These are phyloP conservation scores for Cladophialophora immunda DNA, from an alignment of 2,329 filamentous ascomycete species.

Conservation along the genomic window DNA sequence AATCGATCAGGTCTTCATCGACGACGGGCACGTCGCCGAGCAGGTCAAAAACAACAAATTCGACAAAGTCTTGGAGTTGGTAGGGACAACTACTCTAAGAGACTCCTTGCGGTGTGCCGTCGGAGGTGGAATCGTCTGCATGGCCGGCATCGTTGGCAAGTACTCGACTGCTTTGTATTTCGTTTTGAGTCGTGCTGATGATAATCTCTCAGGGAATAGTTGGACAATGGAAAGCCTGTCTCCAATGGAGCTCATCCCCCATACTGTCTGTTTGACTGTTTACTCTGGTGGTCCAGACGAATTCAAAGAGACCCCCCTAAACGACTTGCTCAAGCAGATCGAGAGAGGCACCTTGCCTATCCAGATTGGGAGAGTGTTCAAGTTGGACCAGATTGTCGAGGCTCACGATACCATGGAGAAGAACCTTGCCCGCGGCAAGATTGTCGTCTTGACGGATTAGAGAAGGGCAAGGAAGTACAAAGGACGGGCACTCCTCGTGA, in stretches of 20 bases:
- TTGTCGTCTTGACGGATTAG: conserved; percentile 50
- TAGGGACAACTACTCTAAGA: conserved; percentile 53
- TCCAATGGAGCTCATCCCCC: conserved; percentile 56
- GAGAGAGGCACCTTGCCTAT: conserved; percentile 52
- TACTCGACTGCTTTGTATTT: neutral
- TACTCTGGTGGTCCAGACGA: conserved; percentile 52
- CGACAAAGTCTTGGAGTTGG: conserved; percentile 59
- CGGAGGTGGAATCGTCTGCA: conserved; percentile 53
- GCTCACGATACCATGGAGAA: conserved; percentile 58
- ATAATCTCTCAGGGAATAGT: conserved; percentile 42
- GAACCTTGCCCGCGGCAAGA: conserved; percentile 55
- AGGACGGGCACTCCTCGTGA: neutral
- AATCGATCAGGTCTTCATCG: conserved; percentile 55
- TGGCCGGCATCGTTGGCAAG: conserved; percentile 56
- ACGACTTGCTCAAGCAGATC: conserved; percentile 50
- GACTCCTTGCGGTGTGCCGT: conserved; percentile 55
- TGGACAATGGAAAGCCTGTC: conserved; percentile 52
- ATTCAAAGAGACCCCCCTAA: conserved; percentile 54
- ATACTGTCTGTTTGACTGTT: conserved; percentile 51
- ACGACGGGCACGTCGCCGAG: conserved; percentile 52
- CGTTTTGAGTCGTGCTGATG: neutral
- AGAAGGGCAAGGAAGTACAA: neutral
- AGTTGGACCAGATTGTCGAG: conserved; percentile 56
- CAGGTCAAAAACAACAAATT: conserved; percentile 45
- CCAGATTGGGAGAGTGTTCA: conserved; percentile 53